These are phyloP conservation scores for Erythrophleum fordii DNA, from an alignment of 306 rosid species.

Conservation along the genomic window DNA sequence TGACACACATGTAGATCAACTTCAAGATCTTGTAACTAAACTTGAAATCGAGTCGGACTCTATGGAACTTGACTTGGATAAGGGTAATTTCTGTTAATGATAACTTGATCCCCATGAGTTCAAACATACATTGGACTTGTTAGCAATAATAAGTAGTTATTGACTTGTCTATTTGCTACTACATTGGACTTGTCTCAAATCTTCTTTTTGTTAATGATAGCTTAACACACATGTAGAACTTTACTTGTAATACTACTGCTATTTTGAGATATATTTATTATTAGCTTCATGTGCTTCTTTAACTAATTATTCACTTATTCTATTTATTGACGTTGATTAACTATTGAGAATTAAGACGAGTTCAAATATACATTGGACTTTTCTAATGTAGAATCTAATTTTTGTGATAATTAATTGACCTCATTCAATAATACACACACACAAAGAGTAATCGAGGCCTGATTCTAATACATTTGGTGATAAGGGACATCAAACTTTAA, in stretches of 20 bases:
- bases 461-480: slow-evolving; percentile 1
- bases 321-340: not conserved
- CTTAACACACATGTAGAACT: not conserved
- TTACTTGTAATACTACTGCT: slow-evolving; percentile 3
- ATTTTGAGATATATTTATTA: not conserved
- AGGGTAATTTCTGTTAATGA: slow-evolving; percentile 54
- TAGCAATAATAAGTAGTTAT: no score
- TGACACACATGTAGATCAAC: slow-evolving; percentile 94
- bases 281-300: slow-evolving; percentile 2
- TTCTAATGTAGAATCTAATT: slow-evolving; percentile 24
- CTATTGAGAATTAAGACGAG: not conserved
- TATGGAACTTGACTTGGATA: slow-evolving; percentile 87
- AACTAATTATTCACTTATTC: not conserved
- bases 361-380: not conserved
- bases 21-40: slow-evolving; percentile 89
- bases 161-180: no score
- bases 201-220: no score
- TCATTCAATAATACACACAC: no score
- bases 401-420: slow-evolving; percentile 9
- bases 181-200: no score
- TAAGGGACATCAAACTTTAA: not conserved
- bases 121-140: no score
- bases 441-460: no score
- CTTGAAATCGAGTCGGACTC: slow-evolving; percentile 94
- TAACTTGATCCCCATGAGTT: no score